Percentiles rank a stretch among this genome's conserved stretches.
phyloP scores from a whole-genome alignment of 2,329 filamentous ascomycete species.

The Nigrospora osmanthi region DNA sequence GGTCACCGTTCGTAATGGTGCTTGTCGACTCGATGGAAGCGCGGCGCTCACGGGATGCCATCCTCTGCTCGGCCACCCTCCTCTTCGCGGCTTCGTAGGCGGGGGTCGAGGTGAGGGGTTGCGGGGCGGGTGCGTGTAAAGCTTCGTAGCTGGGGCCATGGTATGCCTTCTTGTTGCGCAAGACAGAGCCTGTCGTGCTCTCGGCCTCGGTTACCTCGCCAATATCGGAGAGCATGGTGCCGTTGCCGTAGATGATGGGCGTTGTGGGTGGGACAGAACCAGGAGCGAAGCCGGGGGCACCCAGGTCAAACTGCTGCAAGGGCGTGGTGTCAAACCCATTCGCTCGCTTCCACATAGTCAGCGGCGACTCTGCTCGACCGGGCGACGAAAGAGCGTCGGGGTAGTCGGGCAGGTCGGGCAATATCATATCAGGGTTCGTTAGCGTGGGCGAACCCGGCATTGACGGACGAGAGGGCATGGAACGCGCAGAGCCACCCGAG shows the following conservation, averaged over 20 bases:
- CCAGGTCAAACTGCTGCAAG: slow-evolving; percentile 34
- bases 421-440: slow-evolving; percentile 91
- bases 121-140: slow-evolving; percentile 9
- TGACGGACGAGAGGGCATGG: slow-evolving; percentile 18
- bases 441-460: slow-evolving; percentile 73
- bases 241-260: slow-evolving; percentile 62
- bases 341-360: slow-evolving; percentile 44
- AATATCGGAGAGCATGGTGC: slow-evolving; percentile 62
- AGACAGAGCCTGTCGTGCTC: slow-evolving; percentile 35
- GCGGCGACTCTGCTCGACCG: slow-evolving; percentile 41
- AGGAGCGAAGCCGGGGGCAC: slow-evolving; percentile 27
- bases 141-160: slow-evolving; percentile 22
- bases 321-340: slow-evolving; percentile 18
- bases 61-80: slow-evolving; percentile 24
- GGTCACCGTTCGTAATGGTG: slow-evolving; percentile 47
- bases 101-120: slow-evolving; percentile 35
- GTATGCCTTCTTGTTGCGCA: slow-evolving; percentile 26
- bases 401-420: slow-evolving; percentile 61
- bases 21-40: slow-evolving; percentile 53
- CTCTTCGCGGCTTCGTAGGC: slow-evolving; percentile 36
- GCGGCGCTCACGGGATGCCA: slow-evolving; percentile 33
- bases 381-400: slow-evolving; percentile 37
- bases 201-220: slow-evolving; percentile 47
- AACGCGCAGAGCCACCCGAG: slow-evolving; percentile 15
- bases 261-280: slow-evolving; percentile 45